These are phyloP conservation scores for Microbotryum scabiosae DNA, from an alignment of 1,284 basidiomycete genomes.

Conservation along the genomic window DNA sequence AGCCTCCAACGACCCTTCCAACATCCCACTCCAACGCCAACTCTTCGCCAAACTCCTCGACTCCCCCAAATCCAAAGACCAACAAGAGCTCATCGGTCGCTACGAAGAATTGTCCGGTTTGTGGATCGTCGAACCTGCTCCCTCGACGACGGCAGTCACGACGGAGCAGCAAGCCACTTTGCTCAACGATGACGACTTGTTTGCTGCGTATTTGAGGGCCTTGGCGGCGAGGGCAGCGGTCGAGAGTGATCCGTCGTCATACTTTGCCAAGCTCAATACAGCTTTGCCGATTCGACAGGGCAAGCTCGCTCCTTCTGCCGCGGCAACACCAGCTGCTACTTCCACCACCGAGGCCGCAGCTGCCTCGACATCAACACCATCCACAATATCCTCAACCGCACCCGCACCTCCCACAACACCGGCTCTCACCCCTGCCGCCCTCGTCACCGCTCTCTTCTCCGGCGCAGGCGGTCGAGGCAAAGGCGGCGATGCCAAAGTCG, in stretches of 20 bases:
- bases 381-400: background rate
- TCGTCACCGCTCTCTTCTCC: conserved; percentile 29
- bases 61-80: background rate
- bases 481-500: conserved; percentile 53
- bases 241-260: background rate
- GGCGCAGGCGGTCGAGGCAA: conserved; percentile 18
- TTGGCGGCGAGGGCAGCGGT: conserved; percentile 7
- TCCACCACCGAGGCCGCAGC: background rate
- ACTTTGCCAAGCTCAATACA: conserved; percentile 16
- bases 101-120: conserved; percentile 20
- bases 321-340: background rate
- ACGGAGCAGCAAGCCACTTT: background rate
- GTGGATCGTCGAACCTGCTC: background rate
- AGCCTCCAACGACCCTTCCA: background rate
- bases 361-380: background rate
- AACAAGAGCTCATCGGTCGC: conserved; percentile 1
- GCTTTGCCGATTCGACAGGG: conserved; percentile 8
- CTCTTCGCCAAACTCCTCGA: background rate
- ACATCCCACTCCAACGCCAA: background rate
- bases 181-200: conserved; percentile 15
- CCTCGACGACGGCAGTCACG: background rate
- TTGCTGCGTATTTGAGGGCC: conserved; percentile 20
- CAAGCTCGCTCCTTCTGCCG: background rate
- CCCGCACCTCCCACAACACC: background rate
- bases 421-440: conserved; percentile 12